phyloP scores from a whole-genome alignment of 495 filamentous ascomycete genomes.

The Xylaria acuta region DNA sequence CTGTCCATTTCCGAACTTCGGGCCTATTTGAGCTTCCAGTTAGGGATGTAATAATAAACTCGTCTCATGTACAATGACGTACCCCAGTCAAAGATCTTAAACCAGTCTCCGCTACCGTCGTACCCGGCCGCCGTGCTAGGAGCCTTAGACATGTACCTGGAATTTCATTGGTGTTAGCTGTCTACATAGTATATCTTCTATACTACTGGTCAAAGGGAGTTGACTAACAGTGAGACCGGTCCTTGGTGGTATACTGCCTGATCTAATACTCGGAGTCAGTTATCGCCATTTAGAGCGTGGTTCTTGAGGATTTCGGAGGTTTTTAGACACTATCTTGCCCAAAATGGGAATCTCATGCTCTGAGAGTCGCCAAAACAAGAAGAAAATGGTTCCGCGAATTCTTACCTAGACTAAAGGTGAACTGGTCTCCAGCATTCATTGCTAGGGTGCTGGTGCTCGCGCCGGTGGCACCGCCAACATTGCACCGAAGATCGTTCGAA shows the following conservation, averaged over 20 bases:
- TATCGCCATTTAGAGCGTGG: too few relatives aligned
- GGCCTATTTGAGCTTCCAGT: slow-evolving; percentile 29
- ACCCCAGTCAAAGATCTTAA: slow-evolving; percentile 59
- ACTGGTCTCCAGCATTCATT: slow-evolving; percentile 57
- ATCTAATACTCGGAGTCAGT: too few relatives aligned
- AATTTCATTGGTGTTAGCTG: background rate
- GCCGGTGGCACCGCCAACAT: slow-evolving; percentile 58
- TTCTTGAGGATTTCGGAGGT: too few relatives aligned
- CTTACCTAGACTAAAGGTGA: slow-evolving; percentile 57
- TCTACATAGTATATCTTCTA: background rate
- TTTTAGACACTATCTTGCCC: too few relatives aligned
- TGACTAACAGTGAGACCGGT: slow-evolving; percentile 56
- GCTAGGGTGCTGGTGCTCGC: slow-evolving; percentile 52
- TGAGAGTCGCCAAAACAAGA: too few relatives aligned
- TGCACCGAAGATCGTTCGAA: slow-evolving; percentile 63
- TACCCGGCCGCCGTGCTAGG: slow-evolving; percentile 49
- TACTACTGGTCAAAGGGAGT: background rate
- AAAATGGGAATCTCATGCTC: too few relatives aligned
- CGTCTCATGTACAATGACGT: slow-evolving; percentile 24
- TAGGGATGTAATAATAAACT: background rate
- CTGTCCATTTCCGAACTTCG: slow-evolving; percentile 42
- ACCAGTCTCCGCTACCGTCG: slow-evolving; percentile 61
- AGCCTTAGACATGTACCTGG: slow-evolving; percentile 59
- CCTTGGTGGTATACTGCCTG: slow-evolving; percentile 67
- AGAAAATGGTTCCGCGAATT: too few relatives aligned